Evolutionary conservation across 2,329 filamentous ascomycete genomes (phyloP).

Genomic region (Aspergillus pseudonomiae): DNA sequence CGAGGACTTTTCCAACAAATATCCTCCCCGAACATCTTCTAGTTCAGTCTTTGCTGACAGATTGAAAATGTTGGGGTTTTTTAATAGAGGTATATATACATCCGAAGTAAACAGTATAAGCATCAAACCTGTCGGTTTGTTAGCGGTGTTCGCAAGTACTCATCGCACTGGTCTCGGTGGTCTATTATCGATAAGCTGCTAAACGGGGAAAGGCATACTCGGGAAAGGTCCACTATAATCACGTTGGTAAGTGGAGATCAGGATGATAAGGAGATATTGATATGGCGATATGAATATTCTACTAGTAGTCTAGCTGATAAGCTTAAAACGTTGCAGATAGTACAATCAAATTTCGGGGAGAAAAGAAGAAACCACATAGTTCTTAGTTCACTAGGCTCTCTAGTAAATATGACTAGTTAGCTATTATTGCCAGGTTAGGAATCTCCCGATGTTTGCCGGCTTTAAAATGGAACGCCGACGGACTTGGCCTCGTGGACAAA

Average conservation of each 20-base stretch:
- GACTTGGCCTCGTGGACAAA: neutral
- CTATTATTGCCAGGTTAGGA: neutral
- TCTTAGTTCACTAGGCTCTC: too few species aligned
- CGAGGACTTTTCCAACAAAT: too few species aligned
- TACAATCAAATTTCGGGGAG: too few species aligned
- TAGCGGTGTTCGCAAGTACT: too few species aligned
- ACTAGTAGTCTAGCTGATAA: neutral
- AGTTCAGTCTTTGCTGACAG: neutral
- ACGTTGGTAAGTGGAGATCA: neutral
- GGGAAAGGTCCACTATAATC: neutral
- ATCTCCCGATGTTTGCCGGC: neutral
- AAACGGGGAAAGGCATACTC: neutral
- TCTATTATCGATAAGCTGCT: neutral
- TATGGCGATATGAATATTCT: neutral
- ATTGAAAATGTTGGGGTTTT: neutral
- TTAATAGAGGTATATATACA: neutral
- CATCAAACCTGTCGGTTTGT: too few species aligned
- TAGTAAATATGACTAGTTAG: too few species aligned
- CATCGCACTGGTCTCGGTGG: too few species aligned
- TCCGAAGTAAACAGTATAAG: too few species aligned
- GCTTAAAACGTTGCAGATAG: neutral
- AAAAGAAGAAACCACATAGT: too few species aligned
- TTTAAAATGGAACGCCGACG: neutral
- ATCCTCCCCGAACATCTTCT: neutral
- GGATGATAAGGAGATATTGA: neutral